Conservation (phyloP, 2,329 filamentous ascomycete genomes). For the Alternaria sp. region DNA sequence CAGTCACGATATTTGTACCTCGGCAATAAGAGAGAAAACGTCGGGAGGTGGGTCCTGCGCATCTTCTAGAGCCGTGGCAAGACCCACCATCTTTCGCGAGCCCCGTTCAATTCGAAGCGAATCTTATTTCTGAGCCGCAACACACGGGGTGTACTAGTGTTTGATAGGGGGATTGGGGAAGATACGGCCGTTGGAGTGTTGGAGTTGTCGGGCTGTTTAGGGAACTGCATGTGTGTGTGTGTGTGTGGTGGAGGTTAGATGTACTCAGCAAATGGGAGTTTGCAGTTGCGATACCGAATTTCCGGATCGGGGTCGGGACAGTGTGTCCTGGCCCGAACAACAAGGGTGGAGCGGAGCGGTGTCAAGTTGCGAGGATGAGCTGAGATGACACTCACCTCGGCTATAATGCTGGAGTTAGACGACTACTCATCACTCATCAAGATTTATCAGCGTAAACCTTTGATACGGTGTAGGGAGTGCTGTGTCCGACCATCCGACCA, state of each 20-base stretch:
- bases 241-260: background rate
- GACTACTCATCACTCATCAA: background rate
- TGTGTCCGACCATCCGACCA: slow-evolving; percentile 2
- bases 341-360: slow-evolving; percentile 12
- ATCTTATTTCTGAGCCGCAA: slow-evolving; percentile 17
- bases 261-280: background rate
- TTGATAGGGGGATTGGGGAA: background rate
- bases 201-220: background rate
- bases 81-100: slow-evolving; percentile 31
- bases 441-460: background rate
- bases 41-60: slow-evolving; percentile 7
- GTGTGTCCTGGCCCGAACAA: background rate
- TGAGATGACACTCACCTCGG: slow-evolving; percentile 1
- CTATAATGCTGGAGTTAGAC: background rate
- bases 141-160: background rate
- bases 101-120: slow-evolving; percentile 22
- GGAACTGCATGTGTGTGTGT: background rate
- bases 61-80: slow-evolving; percentile 24
- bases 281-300: background rate
- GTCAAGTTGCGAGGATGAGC: slow-evolving; percentile 4
- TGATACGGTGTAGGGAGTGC: background rate
- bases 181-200: background rate
- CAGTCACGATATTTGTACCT: slow-evolving; percentile 5
- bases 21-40: slow-evolving; percentile 5
- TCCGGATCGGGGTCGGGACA: slow-evolving; percentile 10